phyloP scores from a whole-genome alignment of 106 monocot genomes.

The Platanthera guangdongensis region DNA sequence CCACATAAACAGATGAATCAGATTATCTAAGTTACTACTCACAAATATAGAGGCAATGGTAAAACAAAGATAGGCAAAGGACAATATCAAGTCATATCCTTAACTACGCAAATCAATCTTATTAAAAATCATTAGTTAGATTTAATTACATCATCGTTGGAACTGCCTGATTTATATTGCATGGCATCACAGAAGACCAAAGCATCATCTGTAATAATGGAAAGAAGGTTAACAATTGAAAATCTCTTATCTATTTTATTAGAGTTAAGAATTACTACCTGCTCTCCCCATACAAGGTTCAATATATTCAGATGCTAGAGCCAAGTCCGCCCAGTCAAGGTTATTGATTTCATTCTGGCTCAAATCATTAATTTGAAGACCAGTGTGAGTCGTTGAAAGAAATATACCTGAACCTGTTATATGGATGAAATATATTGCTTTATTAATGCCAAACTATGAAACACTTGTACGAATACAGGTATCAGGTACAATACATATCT shows the following conservation, averaged over 20 bases:
- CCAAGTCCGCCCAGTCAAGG: conserved; percentile 41
- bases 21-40: background rate
- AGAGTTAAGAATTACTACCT: conserved; percentile 15
- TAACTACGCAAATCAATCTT: background rate
- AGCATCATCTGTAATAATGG: background rate
- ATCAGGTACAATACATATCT: too few species aligned
- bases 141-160: conserved; percentile 3
- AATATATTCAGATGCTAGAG: conserved; percentile 15
- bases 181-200: background rate
- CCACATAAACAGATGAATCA: background rate
- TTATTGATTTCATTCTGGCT: conserved; percentile 42
- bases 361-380: conserved; percentile 19
- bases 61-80: background rate
- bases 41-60: background rate
- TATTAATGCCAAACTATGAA: background rate
- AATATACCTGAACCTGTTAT: conserved; percentile 10
- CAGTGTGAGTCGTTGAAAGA: conserved; percentile 2
- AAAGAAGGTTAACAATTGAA: conserved; percentile 3
- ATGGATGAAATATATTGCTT: background rate
- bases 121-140: background rate
- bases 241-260: background rate
- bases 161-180: background rate
- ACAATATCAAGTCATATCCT: background rate
- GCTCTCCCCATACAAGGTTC: conserved; percentile 14
- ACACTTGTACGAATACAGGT: background rate